Evolutionary conservation across 495 filamentous ascomycete genomes (phyloP).

Genomic region (Xylaria telfairii): DNA sequence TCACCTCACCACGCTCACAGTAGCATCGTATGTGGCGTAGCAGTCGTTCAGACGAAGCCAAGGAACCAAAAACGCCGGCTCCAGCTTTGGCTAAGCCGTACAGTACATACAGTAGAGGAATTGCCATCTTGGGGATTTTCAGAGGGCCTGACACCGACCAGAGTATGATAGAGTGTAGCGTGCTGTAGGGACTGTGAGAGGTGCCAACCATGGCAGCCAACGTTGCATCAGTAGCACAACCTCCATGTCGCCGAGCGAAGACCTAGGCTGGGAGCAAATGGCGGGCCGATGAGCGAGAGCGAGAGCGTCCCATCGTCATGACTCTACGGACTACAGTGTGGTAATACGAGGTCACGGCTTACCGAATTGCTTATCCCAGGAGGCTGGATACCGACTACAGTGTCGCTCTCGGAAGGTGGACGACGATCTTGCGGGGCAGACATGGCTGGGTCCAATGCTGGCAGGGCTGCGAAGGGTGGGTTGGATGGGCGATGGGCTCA

Average conservation of each 20-base stretch:
- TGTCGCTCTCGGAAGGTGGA: background rate
- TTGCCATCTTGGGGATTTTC: background rate
- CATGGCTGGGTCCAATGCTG: background rate
- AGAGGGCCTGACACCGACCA: background rate
- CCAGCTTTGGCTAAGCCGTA: conserved; percentile 1
- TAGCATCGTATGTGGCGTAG: conserved; percentile 6
- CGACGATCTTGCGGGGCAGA: conserved; percentile 18
- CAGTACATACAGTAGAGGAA: conserved; percentile 3
- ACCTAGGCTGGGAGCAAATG: background rate
- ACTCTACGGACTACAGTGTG: no score
- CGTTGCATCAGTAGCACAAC: conserved; percentile 13
- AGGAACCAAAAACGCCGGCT: background rate
- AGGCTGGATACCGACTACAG: conserved; percentile 2
- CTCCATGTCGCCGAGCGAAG: background rate
- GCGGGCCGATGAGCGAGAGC: background rate
- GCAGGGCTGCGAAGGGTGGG: background rate
- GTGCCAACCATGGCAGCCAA: conserved; percentile 10
- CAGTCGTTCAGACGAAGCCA: background rate
- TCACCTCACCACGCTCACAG: background rate
- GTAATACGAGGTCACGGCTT: conserved; percentile 26
- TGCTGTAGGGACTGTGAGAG: background rate
- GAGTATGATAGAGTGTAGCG: background rate
- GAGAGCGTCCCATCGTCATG: background rate
- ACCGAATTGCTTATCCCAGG: background rate
- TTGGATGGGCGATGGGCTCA: background rate